Conservation (phyloP, 208 protist species). For the Polymyxa betae region DNA sequence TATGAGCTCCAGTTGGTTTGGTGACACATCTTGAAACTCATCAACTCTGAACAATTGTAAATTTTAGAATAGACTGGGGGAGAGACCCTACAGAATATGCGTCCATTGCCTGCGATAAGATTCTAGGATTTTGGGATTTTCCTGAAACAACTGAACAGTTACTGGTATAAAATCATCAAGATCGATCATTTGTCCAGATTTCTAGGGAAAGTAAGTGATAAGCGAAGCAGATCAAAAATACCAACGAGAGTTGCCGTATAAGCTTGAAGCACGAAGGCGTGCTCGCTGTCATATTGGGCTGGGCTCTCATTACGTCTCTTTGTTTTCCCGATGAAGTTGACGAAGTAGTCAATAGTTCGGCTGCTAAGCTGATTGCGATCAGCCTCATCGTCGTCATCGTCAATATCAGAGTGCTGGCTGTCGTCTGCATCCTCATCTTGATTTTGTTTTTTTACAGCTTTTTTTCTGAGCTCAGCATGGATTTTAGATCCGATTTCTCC, state of each 20-base stretch:
- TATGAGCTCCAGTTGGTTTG: background rate
- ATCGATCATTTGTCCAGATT: background rate
- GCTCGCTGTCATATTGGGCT: background rate
- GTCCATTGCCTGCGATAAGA: background rate
- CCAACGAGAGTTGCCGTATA: background rate
- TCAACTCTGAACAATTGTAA: background rate
- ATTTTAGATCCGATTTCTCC: background rate
- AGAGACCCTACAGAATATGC: background rate
- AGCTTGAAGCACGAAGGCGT: background rate
- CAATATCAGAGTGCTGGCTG: background rate
- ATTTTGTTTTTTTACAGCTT: background rate
- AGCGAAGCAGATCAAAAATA: background rate
- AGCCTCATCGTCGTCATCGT: background rate
- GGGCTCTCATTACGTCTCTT: background rate
- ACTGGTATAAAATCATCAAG: background rate
- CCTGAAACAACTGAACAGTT: background rate
- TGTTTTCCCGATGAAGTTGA: background rate
- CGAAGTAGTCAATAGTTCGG: too few species aligned
- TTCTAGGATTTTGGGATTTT: background rate
- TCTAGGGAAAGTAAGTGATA: background rate
- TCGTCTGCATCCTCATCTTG: background rate
- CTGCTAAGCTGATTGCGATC: too few species aligned
- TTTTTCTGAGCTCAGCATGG: background rate
- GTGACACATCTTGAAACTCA: background rate
- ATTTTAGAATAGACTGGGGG: background rate